Percentiles rank a stretch among this genome's conserved stretches.
Evolutionary conservation across 1,284 basidiomycete species (phyloP).

Genomic region (Trichosporon inkin): DNA sequence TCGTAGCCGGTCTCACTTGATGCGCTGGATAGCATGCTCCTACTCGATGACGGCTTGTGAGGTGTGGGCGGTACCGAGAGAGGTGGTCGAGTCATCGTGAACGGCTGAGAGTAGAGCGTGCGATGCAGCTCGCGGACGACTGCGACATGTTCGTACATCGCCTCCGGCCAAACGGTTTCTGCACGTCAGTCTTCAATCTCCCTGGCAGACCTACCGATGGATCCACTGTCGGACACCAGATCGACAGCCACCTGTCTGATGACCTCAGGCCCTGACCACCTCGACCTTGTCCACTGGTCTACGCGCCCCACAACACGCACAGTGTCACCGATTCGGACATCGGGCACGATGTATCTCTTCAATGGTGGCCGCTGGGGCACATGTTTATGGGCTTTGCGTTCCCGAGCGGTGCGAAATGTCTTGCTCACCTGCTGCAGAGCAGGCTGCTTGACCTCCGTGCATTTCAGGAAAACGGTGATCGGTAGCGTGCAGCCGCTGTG

Average conservation of each 20-base stretch:
- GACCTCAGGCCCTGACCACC: conserved; percentile 21
- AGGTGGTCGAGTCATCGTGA: conserved; percentile 25
- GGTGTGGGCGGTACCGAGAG: neutral
- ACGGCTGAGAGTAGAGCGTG: conserved; percentile 33
- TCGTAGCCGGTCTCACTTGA: conserved; percentile 25
- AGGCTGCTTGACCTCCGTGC: neutral
- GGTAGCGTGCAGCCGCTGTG: neutral
- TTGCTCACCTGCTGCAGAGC: neutral
- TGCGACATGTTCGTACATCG: conserved; percentile 28
- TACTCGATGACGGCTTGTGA: conserved; percentile 9
- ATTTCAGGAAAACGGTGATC: neutral
- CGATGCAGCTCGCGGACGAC: conserved; percentile 30
- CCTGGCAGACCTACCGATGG: conserved; percentile 25
- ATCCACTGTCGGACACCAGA: conserved; percentile 31
- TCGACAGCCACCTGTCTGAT: conserved; percentile 39
- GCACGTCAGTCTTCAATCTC: neutral
- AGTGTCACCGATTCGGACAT: conserved; percentile 41
- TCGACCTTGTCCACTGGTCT: conserved; percentile 33
- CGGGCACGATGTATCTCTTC: conserved; percentile 29
- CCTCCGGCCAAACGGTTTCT: conserved; percentile 42
- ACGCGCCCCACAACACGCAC: conserved; percentile 38
- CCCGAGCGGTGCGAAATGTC: conserved; percentile 5
- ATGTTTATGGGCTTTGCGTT: neutral
- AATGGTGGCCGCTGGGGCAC: neutral
- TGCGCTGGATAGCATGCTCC: conserved; percentile 10